Percentiles rank a stretch among this genome's conserved stretches.
These are phyloP conservation scores for Phytophthora palmivora DNA, from an alignment of 352 stramenopile species.

Conservation along the genomic window DNA sequence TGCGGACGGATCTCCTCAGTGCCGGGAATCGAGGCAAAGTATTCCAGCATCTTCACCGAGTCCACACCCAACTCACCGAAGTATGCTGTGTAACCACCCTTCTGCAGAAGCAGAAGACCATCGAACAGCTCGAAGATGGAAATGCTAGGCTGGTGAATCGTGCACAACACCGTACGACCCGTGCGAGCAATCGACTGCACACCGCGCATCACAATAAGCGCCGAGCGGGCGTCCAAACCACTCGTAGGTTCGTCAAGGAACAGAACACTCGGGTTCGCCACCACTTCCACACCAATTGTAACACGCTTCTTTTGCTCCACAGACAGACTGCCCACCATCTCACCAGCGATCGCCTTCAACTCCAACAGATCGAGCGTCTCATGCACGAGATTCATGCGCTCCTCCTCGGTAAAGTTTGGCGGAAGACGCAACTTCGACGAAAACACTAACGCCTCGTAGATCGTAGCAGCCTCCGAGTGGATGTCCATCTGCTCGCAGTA, in stretches of 20 bases:
- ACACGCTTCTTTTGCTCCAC: slow-evolving; percentile 95
- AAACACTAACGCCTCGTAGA: slow-evolving; percentile 89
- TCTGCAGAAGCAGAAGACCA: slow-evolving; percentile 85
- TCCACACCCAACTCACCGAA: slow-evolving; percentile 90
- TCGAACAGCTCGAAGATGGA: slow-evolving; percentile 76
- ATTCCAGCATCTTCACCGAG: slow-evolving; percentile 83
- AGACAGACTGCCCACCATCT: slow-evolving; percentile 59
- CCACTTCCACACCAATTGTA: slow-evolving; percentile 93
- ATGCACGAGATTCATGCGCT: slow-evolving; percentile 54
- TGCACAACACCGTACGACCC: slow-evolving; percentile 87
- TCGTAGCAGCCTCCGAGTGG: slow-evolving; percentile 55
- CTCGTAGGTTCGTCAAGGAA: slow-evolving; percentile 94
- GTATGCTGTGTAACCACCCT: slow-evolving; percentile 67
- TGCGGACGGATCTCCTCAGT: slow-evolving; percentile 68
- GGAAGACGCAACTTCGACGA: slow-evolving; percentile 83
- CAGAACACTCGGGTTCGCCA: slow-evolving; percentile 93
- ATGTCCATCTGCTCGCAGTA: slow-evolving; percentile 53
- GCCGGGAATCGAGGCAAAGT: slow-evolving; percentile 86
- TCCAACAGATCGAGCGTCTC: slow-evolving; percentile 65
- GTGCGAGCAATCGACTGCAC: slow-evolving; percentile 87
- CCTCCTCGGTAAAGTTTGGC: slow-evolving; percentile 39
- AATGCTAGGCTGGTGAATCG: slow-evolving; percentile 25
- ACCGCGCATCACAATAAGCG: slow-evolving; percentile 41
- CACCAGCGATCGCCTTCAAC: slow-evolving; percentile 39
- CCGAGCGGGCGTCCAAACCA: slow-evolving; percentile 85